phyloP scores from a whole-genome alignment of 2,329 filamentous ascomycete genomes.

The Ascochyta clinopodiicola region DNA sequence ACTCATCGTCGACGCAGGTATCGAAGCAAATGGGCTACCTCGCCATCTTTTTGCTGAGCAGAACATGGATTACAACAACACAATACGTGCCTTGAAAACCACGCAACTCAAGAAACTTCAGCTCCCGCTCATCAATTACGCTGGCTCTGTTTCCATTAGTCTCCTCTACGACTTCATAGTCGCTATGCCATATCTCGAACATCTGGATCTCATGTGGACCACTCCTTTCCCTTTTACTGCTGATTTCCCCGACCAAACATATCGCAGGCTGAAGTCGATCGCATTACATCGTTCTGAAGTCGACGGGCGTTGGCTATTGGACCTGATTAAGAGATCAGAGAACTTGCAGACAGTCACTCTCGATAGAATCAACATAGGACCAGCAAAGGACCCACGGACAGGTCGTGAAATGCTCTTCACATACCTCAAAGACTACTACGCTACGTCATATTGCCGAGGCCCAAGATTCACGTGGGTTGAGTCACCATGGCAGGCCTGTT shows the following conservation, averaged over 20 bases:
- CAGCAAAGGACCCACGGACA: not conserved
- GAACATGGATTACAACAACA: constrained; percentile 15
- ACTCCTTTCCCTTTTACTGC: not conserved
- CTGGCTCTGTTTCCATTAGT: not conserved
- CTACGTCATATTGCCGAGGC: not conserved
- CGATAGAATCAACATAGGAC: not conserved
- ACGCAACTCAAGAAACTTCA: constrained; percentile 2
- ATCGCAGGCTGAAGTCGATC: not conserved
- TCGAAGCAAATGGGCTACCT: constrained; percentile 12
- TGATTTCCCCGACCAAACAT: not conserved
- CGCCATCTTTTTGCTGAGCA: constrained; percentile 8
- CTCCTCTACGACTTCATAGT: not conserved
- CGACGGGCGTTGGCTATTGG: not conserved
- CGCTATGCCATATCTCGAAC: not conserved
- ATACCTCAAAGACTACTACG: not conserved
- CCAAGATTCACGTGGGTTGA: not conserved
- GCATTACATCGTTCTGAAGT: not conserved
- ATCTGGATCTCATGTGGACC: not conserved
- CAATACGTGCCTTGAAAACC: constrained; percentile 1
- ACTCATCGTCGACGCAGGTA: constrained; percentile 42
- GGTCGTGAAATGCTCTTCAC: not conserved
- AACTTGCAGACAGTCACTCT: not conserved
- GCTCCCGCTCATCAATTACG: not conserved
- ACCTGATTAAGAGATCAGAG: not conserved
- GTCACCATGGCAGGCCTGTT: not conserved